Percentiles rank a stretch among this genome's conserved stretches.
Evolutionary conservation across 1,139 yeast species (phyloP).

Genomic region (Scheffersomyces stambukii): DNA sequence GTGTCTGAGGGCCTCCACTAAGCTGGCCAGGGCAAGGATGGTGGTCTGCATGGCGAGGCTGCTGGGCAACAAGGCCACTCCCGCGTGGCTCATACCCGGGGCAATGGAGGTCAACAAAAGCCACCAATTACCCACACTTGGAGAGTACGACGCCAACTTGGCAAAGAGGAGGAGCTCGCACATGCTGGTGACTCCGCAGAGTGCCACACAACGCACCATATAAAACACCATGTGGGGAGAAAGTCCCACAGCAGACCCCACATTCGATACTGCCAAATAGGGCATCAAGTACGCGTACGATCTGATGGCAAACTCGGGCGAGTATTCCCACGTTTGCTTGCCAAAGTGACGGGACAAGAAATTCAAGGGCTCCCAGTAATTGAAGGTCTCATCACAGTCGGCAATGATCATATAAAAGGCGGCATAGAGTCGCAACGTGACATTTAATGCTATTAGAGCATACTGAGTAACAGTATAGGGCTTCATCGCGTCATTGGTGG

Average conservation of each 20-base stretch:
- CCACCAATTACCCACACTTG: constrained; percentile 55
- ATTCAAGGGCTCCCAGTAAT: constrained; percentile 93
- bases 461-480: constrained; percentile 10
- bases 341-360: constrained; percentile 77
- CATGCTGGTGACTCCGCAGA: constrained; percentile 51
- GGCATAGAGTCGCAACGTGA: constrained; percentile 40
- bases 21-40: constrained; percentile 43
- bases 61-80: constrained; percentile 84
- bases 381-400: constrained; percentile 84
- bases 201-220: constrained; percentile 44
- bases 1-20: constrained; percentile 18
- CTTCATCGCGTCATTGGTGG: constrained; percentile 5
- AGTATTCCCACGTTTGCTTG: constrained; percentile 94
- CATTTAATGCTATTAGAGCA: constrained; percentile 21
- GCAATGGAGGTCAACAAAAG: constrained; percentile 40
- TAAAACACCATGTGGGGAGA: constrained; percentile 35
- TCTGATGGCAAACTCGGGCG: constrained; percentile 84
- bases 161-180: constrained; percentile 51
- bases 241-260: constrained; percentile 3
- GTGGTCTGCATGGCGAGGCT: constrained; percentile 74
- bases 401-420: constrained; percentile 63
- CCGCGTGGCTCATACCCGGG: constrained; percentile 81
- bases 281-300: constrained; percentile 77
- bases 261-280: constrained; percentile 27
- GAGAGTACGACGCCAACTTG: constrained; percentile 36